Percentiles rank a stretch among this genome's conserved stretches.
Conservation (phyloP, 2,329 filamentous ascomycete species). For the Colletotrichum tanaceti region DNA sequence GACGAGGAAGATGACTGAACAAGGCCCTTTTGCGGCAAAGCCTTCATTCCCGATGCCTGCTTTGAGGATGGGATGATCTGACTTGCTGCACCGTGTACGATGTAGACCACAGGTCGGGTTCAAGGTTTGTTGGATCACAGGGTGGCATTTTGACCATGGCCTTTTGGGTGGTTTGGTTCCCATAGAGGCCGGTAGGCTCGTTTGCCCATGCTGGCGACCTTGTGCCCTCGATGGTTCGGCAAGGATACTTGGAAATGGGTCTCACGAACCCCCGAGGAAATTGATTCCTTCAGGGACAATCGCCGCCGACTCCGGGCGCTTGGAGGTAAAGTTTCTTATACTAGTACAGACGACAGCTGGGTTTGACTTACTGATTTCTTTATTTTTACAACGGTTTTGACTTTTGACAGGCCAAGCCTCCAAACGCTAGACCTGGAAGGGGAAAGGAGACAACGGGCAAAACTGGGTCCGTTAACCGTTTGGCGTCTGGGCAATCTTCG, state of each 20-base stretch:
- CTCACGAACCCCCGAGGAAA: background rate
- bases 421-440: slow-evolving; percentile 25
- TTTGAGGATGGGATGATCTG: slow-evolving; percentile 2
- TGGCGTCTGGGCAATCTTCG: slow-evolving; percentile 9
- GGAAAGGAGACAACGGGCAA: slow-evolving; percentile 25
- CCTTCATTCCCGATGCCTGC: background rate
- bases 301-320: background rate
- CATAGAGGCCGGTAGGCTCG: background rate
- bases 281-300: background rate
- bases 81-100: background rate
- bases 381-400: slow-evolving; percentile 13
- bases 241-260: background rate
- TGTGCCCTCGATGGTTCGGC: background rate
- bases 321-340: slow-evolving; percentile 22
- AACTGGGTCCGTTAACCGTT: slow-evolving; percentile 19
- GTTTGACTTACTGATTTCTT: slow-evolving; percentile 5
- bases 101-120: background rate
- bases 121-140: background rate
- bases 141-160: background rate
- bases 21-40: background rate
- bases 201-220: background rate
- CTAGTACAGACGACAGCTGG: slow-evolving; percentile 17
- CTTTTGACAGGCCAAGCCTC: slow-evolving; percentile 21
- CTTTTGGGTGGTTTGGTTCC: background rate
- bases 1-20: background rate